Evolutionary conservation across 2,329 filamentous ascomycete genomes (phyloP), one percentile per base, ranked within the genome.

Genomic region (Colletotrichum tamarilloi): DNA sequence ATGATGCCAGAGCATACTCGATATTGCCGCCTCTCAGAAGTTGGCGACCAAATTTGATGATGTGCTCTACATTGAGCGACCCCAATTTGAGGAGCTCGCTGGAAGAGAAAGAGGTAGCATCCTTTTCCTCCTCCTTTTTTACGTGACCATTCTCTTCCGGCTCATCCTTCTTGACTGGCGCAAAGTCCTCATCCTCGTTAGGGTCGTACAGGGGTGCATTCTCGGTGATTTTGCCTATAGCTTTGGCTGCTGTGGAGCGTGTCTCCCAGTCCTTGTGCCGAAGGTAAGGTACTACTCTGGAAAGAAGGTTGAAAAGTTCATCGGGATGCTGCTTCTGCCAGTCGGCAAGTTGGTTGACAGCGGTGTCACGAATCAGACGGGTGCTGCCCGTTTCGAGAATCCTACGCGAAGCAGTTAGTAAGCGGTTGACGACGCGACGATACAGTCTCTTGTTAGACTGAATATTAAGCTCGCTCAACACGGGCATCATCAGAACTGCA

Each of bases 251-350:
- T 67, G 97, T 97, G 74, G 93, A 95, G 77, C 97, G 89, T 30
- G 97, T 99, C 80, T 99, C 97, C 97, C 97, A 99, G 80, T 95
- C 96, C 82, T 96, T 98, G 77, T 97, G 96, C 72, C 94, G 92
- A 35, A 99, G 88, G 82, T 98, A 99, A 1, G 97, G 96, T n/a
- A 99, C 92, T 38, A 99, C 95, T 74, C 96, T 90, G 35, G 95
- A 96, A 14, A 99, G 89, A 7, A 99, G 89, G 80, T 98, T 98
- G 85, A 98, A 98, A 1, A 99, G 87, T 82, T 99, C 97, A 84
- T 99, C 96, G 0, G 97, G 97, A 79, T 98, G 97, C 82, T 97
- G 94, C 82, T 98, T 98, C 84, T 99, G 97, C 83, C 98, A 97
- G 84, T 99, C 97, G 75, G 95, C 97, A 75, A 99, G 89, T 85